Evolutionary conservation across 1,139 yeast genomes (phyloP), one percentile per base, ranked within the genome.

Genomic region (Pichia cactophila): DNA sequence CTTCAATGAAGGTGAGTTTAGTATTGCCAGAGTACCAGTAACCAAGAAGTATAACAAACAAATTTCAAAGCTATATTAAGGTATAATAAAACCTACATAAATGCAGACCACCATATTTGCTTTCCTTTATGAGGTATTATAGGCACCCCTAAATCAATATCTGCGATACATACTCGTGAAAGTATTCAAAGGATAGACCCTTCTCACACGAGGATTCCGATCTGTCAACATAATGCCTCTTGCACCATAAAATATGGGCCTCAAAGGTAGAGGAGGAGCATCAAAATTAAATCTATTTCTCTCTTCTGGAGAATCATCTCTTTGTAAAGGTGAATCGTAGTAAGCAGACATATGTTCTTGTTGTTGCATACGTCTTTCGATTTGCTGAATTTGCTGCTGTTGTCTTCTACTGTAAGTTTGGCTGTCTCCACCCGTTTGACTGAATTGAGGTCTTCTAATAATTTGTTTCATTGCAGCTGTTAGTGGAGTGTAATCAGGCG

Each of bases 401-500:
- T 37, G 41, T 11, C 41, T 37, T 12, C n/a, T 17, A 20, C 28
- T 37, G 28, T 20, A 37, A 4, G 28, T 23, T 23, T n/a, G 9
- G 17, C 39, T n/a, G 31, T 57, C 56, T 20, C 63, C 65, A 7
- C 65, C 65, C 3, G 64, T 60, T 35, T 55, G 57, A 16, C 62
- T 53, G 43, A 57, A 61, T 23, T 59, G 63, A 1, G 62, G 63
- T 20, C 63, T 51, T 44, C 53, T 47, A 2, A 61, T 54, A 16
- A 53, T 38, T 2, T 48, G 49, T 1, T 53, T 57, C 10, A 56
- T 43, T 2, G 53, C 57, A 1, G 56, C 45, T 2, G 60, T 50
- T 41, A 60, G 53, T 26, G 58, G 61, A 2, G 62, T 53, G 41
- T 63, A 63, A 31, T 49, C 58, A 1, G 67, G 67, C 1, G 67